Evolutionary conservation across 257 asterid genomes (phyloP), one percentile per base, ranked within the genome.

Genomic region (Paraleonurus japonicus): DNA sequence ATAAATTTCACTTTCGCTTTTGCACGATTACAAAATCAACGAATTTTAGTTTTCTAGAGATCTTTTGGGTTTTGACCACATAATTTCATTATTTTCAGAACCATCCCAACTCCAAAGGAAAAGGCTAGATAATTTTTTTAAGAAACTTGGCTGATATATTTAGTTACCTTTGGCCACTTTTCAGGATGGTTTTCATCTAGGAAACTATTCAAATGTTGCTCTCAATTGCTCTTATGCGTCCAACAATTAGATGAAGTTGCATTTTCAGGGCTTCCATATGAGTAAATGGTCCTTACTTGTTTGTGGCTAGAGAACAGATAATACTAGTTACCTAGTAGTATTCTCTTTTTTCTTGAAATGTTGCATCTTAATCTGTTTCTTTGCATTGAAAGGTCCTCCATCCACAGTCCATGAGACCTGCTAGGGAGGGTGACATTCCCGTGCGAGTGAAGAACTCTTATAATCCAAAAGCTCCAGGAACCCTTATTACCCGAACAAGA

Each of bases 401-500:
- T 83, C 98, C 98, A 63, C 96, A 86, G 85, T 92, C 98, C 67
- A 92, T 92, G 98, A 85, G 90, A 74, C 96, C 98, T 70, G 98
- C 96, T 53, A 90, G 96, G 78, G 98, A 92, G 79, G 98, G 92
- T 62, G 94, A 83, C 79, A 86, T 92, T 77, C 96, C 98, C 15
- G 98, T 92, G 51, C 85, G 98, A 78, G 96, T 89, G 74, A 92
- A 92, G 80, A 89, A 92, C 83, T 92, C 96, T 0, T 92, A 89
- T 61, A 92, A 92, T 78, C 90, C 98, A 8, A 87, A 81, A 81
- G 96, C 98, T 80, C 95, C 96, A 7, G 96, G 98, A 70, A 92
- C 96, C 67, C 87, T 89, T 59, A 92, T 92, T 66, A 86, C 88
- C 61, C 83, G 88, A 76, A 41, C 85, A 61, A 86, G 98, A 82